A percentile compares a stretch with the other conserved stretches of the same genome.
phyloP scores from a whole-genome alignment of 2,329 filamentous ascomycete species.

The Botrytis tulipae region DNA sequence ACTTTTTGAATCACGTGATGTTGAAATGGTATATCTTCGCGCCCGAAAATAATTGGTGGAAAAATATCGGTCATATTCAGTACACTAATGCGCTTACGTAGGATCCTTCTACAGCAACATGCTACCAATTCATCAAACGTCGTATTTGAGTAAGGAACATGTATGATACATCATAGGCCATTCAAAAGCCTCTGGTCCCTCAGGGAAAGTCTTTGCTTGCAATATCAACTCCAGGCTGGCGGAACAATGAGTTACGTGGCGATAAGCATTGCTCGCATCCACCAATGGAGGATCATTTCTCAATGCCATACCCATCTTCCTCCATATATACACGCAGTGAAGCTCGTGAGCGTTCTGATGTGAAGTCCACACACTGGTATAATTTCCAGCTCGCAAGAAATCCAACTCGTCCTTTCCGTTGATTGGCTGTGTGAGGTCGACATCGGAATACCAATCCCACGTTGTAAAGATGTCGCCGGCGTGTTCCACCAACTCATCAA shows the following conservation, averaged over 20 bases:
- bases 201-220: neutral
- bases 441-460: slow-evolving; percentile 6
- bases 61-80: too few relatives aligned
- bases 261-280: slow-evolving; percentile 4
- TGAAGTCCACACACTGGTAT: slow-evolving; percentile 9
- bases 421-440: slow-evolving; percentile 6
- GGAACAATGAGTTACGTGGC: neutral
- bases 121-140: neutral
- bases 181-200: too few relatives aligned
- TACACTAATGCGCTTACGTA: too few relatives aligned
- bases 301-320: slow-evolving; percentile 8
- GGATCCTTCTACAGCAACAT: too few relatives aligned
- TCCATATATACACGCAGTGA: slow-evolving; percentile 6
- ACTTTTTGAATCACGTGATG: too few relatives aligned
- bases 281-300: slow-evolving; percentile 1
- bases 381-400: slow-evolving; percentile 1
- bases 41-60: too few relatives aligned
- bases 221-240: neutral
- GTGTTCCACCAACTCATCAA: slow-evolving; percentile 7
- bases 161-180: slow-evolving; percentile 1
- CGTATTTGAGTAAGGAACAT: neutral
- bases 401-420: neutral
- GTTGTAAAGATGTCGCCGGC: slow-evolving; percentile 4
- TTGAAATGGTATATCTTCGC: too few relatives aligned
- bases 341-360: neutral